Conservation (phyloP, 2,329 filamentous ascomycete species). For the Paecilomyces variotii region DNA sequence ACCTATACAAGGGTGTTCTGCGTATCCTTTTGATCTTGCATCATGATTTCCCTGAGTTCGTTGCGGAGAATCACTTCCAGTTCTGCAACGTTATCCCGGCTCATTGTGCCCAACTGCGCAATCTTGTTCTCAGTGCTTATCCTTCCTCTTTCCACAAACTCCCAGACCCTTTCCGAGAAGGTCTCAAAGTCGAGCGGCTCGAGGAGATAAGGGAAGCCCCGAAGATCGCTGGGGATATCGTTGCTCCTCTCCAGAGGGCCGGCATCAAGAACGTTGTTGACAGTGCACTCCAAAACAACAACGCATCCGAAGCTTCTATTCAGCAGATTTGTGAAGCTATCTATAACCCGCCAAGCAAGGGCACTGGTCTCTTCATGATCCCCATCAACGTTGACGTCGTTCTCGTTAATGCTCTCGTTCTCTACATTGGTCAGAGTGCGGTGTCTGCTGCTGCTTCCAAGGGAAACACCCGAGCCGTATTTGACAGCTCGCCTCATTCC, state of each 20-base stretch:
- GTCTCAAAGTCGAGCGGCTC: constrained; percentile 66
- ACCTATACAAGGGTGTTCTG: constrained; percentile 74
- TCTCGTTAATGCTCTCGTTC: constrained; percentile 73
- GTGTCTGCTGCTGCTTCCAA: constrained; percentile 52
- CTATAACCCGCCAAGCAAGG: constrained; percentile 49
- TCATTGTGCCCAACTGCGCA: constrained; percentile 79
- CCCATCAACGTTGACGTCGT: constrained; percentile 60
- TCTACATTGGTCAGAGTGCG: constrained; percentile 70
- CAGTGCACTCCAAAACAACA: constrained; percentile 45
- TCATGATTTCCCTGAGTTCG: constrained; percentile 90
- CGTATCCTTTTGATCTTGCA: constrained; percentile 79
- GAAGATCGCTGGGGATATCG: constrained; percentile 56
- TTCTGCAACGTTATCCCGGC: constrained; percentile 74
- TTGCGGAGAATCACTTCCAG: constrained; percentile 76
- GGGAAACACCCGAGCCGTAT: constrained; percentile 50
- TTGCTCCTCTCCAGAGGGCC: constrained; percentile 38
- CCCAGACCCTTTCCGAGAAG: constrained; percentile 63
- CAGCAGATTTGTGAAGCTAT: constrained; percentile 70
- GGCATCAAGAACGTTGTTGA: constrained; percentile 50
- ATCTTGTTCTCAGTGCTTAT: constrained; percentile 76
- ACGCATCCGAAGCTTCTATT: constrained; percentile 59
- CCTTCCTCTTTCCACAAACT: constrained; percentile 63
- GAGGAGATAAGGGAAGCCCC: constrained; percentile 66
- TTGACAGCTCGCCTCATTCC: constrained; percentile 61
- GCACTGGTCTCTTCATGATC: constrained; percentile 59